Evolutionary conservation across 805 yeast genomes (phyloP).

Genomic region (Starmerella kuoi): DNA sequence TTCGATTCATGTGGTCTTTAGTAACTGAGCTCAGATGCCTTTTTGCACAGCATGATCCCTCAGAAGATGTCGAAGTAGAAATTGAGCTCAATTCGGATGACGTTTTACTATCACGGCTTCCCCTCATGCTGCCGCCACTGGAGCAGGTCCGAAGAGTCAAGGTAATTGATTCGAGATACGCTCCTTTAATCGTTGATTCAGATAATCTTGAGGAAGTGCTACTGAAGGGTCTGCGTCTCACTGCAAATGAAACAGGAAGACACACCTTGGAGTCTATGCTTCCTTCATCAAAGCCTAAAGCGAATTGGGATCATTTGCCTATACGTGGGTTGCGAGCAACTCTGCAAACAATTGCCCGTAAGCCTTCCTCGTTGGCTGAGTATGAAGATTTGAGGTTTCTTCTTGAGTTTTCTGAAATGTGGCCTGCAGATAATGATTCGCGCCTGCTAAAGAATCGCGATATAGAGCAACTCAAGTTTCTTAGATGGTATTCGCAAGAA

Average conservation of each 20-base stretch:
- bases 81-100: constrained; percentile 24
- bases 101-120: neutral
- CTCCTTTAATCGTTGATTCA: neutral
- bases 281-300: neutral
- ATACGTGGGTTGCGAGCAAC: constrained; percentile 1
- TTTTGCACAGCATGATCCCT: constrained; percentile 57
- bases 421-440: constrained; percentile 1
- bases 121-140: constrained; percentile 13
- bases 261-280: constrained; percentile 7
- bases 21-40: constrained; percentile 72
- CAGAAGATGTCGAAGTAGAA: constrained; percentile 38
- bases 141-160: neutral
- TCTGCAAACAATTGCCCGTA: constrained; percentile 4
- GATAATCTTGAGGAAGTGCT: neutral
- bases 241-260: neutral
- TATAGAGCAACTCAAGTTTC: constrained; percentile 7
- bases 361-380: constrained; percentile 1
- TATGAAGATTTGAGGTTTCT: constrained; percentile 4
- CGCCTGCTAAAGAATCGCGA: constrained; percentile 6
- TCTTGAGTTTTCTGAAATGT: constrained; percentile 6
- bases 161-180: constrained; percentile 7
- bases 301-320: neutral
- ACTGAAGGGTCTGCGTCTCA: constrained; percentile 3
- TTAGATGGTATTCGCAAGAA: constrained; percentile 1
- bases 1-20: constrained; percentile 83